Conservation (phyloP, 1,139 yeast species). For the Martiniozyma asiatica region DNA sequence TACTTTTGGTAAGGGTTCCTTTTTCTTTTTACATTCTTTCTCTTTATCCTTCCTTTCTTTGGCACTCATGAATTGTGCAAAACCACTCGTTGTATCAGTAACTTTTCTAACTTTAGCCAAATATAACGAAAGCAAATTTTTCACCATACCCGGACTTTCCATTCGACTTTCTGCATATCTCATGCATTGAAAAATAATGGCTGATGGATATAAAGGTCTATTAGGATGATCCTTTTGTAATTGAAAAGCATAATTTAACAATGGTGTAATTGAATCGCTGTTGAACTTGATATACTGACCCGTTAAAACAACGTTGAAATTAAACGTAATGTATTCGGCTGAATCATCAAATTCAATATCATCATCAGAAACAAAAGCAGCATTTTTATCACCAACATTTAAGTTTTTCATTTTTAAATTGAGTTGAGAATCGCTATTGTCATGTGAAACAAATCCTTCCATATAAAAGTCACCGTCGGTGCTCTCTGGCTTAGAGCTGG, state of each 20-base stretch:
- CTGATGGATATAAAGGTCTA: slow-evolving; percentile 54
- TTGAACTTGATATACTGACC: slow-evolving; percentile 44
- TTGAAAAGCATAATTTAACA: slow-evolving; percentile 43
- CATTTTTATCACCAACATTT: slow-evolving; percentile 1
- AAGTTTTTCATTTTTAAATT: slow-evolving; percentile 9
- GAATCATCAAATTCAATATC: slow-evolving; percentile 14
- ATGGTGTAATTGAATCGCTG: slow-evolving; percentile 55
- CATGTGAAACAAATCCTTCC: slow-evolving; percentile 8
- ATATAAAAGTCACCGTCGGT: slow-evolving; percentile 16
- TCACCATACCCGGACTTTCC: slow-evolving; percentile 41
- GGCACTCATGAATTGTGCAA: slow-evolving; percentile 26
- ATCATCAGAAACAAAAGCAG: slow-evolving; percentile 21
- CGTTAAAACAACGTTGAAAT: slow-evolving; percentile 33
- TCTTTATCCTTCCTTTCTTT: slow-evolving; percentile 11
- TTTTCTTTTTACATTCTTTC: slow-evolving; percentile 8
- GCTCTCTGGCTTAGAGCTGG: slow-evolving; percentile 3
- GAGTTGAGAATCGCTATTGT: not conserved
- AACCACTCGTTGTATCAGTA: slow-evolving; percentile 49
- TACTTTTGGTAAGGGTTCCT: slow-evolving; percentile 22
- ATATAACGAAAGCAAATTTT: slow-evolving; percentile 47
- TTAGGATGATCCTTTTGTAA: slow-evolving; percentile 35
- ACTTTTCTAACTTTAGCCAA: slow-evolving; percentile 49
- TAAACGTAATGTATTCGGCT: slow-evolving; percentile 25
- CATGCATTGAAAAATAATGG: slow-evolving; percentile 52
- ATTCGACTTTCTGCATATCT: slow-evolving; percentile 51